A percentile compares a stretch with the other conserved stretches of the same genome.
Evolutionary conservation across 2,329 filamentous ascomycete genomes (phyloP).

Genomic region (Diaporthe vaccinii): DNA sequence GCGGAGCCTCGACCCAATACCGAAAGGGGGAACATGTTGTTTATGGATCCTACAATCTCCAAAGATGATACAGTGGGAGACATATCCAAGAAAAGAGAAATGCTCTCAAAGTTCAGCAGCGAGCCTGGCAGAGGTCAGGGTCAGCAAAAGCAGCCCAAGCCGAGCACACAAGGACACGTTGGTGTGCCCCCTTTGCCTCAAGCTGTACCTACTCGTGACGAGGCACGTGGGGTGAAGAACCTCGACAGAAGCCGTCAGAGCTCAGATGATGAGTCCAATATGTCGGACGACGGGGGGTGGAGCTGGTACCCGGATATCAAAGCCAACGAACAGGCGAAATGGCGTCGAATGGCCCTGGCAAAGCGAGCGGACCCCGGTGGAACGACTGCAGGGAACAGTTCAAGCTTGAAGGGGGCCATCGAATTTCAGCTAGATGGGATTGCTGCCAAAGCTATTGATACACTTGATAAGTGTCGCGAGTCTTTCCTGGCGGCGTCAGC

Average conservation of each 20-base stretch:
- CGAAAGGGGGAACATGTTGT: not conserved
- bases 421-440: no score
- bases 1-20: not conserved
- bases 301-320: not conserved
- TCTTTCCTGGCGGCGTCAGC: not conserved
- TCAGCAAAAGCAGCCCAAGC: no score
- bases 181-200: no score
- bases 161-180: no score
- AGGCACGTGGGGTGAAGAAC: no score
- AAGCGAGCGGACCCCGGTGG: not conserved
- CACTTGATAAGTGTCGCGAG: not conserved
- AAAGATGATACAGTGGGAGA: not conserved
- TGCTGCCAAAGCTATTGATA: accelerated
- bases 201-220: no score
- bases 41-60: not conserved
- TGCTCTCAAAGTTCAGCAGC: not conserved
- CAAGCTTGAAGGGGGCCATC: accelerated
- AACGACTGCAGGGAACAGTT: not conserved
- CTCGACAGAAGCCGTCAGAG: not conserved
- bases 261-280: not conserved
- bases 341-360: not conserved
- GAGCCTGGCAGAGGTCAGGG: not conserved
- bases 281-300: not conserved
- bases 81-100: not conserved
- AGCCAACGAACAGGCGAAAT: not conserved